Evolutionary conservation across 768 basidiomycete genomes (phyloP).

Genomic region (Suillus luteus): DNA sequence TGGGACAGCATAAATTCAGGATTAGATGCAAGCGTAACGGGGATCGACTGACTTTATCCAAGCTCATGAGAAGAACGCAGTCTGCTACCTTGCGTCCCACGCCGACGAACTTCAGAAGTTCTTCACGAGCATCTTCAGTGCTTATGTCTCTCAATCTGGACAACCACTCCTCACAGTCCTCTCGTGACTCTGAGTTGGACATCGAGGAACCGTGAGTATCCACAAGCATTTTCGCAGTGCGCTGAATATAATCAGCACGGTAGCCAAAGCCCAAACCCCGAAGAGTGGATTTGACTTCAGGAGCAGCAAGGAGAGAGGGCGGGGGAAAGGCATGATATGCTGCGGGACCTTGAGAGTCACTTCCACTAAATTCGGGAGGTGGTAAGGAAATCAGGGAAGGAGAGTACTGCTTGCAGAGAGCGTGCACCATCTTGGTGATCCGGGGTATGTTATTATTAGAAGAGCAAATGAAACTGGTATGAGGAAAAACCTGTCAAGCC

Average conservation of each 20-base stretch:
- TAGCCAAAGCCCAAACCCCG: constrained; percentile 94
- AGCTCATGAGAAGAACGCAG: constrained; percentile 88
- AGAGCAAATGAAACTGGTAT: constrained; percentile 89
- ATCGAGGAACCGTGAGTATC: constrained; percentile 45
- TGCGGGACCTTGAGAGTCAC: not conserved
- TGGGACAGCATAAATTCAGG: constrained; percentile 30
- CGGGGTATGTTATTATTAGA: constrained; percentile 96
- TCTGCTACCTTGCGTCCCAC: constrained; percentile 98
- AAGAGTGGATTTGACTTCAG: constrained; percentile 61
- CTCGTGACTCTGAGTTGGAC: constrained; percentile 22
- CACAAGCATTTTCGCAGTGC: constrained; percentile 77
- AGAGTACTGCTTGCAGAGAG: constrained; percentile 78
- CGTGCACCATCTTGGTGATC: constrained; percentile 91
- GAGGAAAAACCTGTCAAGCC: constrained; percentile 4
- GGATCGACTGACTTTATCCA: constrained; percentile 70
- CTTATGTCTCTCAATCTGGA: constrained; percentile 46
- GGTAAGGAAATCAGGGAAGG: constrained; percentile 58
- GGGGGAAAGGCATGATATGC: constrained; percentile 84
- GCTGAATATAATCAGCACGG: constrained; percentile 86
- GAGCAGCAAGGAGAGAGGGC: constrained; percentile 63
- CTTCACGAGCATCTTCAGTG: constrained; percentile 65
- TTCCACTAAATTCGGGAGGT: constrained; percentile 23
- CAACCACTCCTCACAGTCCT: constrained; percentile 66
- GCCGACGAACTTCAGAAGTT: constrained; percentile 81
- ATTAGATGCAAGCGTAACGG: not conserved